phyloP scores from a whole-genome alignment of 2,329 filamentous ascomycete genomes.

The Fusarium buharicum region DNA sequence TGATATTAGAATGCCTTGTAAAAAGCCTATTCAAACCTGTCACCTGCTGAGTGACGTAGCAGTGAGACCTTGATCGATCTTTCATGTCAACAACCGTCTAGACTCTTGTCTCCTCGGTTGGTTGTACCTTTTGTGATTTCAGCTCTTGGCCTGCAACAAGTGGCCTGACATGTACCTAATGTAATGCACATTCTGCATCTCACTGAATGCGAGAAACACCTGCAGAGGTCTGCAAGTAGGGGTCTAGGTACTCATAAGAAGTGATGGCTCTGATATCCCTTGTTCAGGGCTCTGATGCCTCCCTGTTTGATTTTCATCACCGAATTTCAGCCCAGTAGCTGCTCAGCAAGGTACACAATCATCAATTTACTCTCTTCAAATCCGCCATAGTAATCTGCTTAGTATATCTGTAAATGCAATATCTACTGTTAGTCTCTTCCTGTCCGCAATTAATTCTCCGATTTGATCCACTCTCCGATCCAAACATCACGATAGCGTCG shows the following conservation, averaged over 20 bases:
- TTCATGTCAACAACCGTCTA: background rate
- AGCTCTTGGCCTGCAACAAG: background rate
- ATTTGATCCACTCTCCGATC: conserved; percentile 20
- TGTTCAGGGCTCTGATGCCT: conserved; percentile 1
- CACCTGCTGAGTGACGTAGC: conserved; percentile 14
- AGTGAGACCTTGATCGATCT: conserved; percentile 22
- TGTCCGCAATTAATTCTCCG: conserved; percentile 20
- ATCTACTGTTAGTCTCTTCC: background rate
- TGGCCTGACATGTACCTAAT: conserved; percentile 1
- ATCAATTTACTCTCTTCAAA: background rate
- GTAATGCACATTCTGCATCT: background rate
- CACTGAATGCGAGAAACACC: conserved; percentile 12
- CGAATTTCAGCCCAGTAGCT: background rate
- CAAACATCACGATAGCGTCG: conserved; percentile 30
- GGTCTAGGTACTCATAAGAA: background rate
- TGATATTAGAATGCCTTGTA: no score
- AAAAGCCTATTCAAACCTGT: background rate
- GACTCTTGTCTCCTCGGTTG: background rate
- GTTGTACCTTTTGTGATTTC: background rate
- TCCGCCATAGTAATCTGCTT: background rate
- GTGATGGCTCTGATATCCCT: conserved; percentile 5
- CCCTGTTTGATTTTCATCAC: conserved; percentile 27
- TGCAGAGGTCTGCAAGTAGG: conserved; percentile 2
- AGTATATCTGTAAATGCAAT: background rate
- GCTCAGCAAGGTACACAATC: background rate